phyloP scores from a whole-genome alignment of 345 rosid species.

The Ceriops decandra region DNA sequence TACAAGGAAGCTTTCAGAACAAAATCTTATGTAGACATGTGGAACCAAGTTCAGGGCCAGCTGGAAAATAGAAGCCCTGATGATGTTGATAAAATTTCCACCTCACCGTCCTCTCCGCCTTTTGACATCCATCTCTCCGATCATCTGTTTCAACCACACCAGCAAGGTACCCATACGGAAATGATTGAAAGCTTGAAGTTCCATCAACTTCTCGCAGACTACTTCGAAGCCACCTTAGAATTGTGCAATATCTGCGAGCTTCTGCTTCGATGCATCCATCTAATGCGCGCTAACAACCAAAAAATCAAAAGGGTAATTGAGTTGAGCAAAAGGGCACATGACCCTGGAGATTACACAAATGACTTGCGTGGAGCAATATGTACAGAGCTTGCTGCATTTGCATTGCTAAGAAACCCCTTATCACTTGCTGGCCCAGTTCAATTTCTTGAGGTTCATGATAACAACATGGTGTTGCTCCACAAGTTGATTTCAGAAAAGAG shows the following conservation, averaged over 20 bases:
- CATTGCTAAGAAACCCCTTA: conserved; percentile 52
- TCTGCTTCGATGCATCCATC: conserved; percentile 56
- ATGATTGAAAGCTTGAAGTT: conserved; percentile 33
- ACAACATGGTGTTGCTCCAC: conserved; percentile 38
- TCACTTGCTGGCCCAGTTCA: conserved; percentile 30
- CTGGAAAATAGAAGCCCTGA: conserved; percentile 18
- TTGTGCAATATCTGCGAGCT: conserved; percentile 56
- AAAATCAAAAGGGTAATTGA: conserved; percentile 50
- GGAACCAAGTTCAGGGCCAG: conserved; percentile 53
- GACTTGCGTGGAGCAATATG: conserved; percentile 18
- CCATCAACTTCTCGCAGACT: conserved; percentile 45
- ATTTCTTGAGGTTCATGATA: conserved; percentile 40
- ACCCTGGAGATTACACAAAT: conserved; percentile 20
- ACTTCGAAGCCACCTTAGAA: conserved; percentile 49
- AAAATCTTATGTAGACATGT: conserved; percentile 65
- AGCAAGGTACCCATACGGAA: conserved; percentile 40
- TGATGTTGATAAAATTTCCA: conserved; percentile 21
- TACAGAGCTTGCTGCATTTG: conserved; percentile 51
- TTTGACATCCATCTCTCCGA: conserved; percentile 45
- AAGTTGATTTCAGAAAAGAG: conserved; percentile 45
- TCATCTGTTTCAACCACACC: conserved; percentile 51
- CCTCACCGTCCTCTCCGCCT: conserved; percentile 32
- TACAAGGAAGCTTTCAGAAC: conserved; percentile 83
- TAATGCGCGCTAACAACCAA: conserved; percentile 44
- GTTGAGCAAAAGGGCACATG: conserved; percentile 30